Base-by-base conservation (phyloP, 257 asterid genomes). In the Lycium barbarum region DNA sequence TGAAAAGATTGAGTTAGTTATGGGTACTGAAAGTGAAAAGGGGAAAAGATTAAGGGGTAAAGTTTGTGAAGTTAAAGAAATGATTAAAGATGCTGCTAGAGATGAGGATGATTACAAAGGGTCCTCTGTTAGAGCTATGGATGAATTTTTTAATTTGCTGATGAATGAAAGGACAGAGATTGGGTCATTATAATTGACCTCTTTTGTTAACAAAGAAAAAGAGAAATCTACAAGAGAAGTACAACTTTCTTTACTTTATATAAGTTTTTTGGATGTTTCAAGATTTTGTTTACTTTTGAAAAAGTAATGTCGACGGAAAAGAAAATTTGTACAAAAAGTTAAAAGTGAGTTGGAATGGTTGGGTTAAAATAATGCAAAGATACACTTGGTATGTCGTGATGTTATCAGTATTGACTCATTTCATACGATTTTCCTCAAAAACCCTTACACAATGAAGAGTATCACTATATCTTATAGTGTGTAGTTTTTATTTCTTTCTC, bases 101-200 rank as follows among this genome's bases (percentile, higher is more conserved):
- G 91, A 87, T 65, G 90, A 88, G 66, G 90, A 74, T 0, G 61
- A 18, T 76, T 63, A 73, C 20, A 88, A 83, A 70, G 92, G 94
- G 2, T 89, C 92, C 9, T 92, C 94, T 61, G 84, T 87, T 54
- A 81, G 33, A 80, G 95, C 95, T 70, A 82, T 91, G 86, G 89
- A 92, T 62, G 92, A 92, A 55, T 85, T 92, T 81, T 79, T 93
- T 6, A 22, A 17, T 66, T 26, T 26, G 33, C 33, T 26, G 33
- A 26, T 26, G 33, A 26, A 26, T 26, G 33, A 26, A 26, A 26
- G 33, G 33, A 26, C 33, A 26, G 33, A 26, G 33, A 26, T 26
- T 26, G 33, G 33, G 33, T 26, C 33, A 26, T 26, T 26, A 26
- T 26, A 26, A 26, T 26, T 26, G 33, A 26, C 33, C 33, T 26